A percentile compares a stretch with the other conserved stretches of the same genome.
Conservation (phyloP, 164 flowering plant species). For the Vitis labrusca region DNA sequence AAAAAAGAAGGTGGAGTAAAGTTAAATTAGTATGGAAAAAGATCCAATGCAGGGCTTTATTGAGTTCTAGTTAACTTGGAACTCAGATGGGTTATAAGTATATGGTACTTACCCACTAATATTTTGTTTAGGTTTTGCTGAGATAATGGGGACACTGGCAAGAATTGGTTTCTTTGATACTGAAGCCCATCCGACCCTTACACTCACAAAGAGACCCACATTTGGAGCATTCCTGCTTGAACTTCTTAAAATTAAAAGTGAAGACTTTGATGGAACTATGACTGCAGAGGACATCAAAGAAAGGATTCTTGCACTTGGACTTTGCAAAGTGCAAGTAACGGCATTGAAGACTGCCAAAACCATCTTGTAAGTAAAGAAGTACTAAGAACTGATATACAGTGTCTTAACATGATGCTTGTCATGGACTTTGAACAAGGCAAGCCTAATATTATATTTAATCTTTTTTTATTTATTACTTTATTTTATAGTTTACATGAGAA, state of each 20-base stretch:
- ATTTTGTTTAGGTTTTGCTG: constrained; percentile 63
- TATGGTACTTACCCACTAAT: constrained; percentile 4
- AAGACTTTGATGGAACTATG: constrained; percentile 14
- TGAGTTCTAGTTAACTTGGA: background rate
- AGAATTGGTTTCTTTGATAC: constrained; percentile 68
- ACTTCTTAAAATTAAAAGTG: constrained; percentile 46
- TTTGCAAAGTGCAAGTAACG: constrained; percentile 58
- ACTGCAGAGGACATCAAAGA: constrained; percentile 51
- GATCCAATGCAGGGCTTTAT: too few species aligned
- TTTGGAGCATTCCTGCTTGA: constrained; percentile 52
- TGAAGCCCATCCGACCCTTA: constrained; percentile 52
- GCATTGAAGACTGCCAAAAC: constrained; percentile 70
- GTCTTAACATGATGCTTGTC: too few species aligned
- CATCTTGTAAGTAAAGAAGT: constrained; percentile 54
- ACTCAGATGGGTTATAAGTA: background rate
- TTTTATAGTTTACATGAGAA: background rate
- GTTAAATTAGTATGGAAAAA: too few species aligned
- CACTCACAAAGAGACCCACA: constrained; percentile 45
- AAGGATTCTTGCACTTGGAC: constrained; percentile 48
- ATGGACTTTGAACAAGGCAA: too few species aligned
- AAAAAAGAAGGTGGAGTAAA: too few species aligned
- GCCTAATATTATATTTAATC: too few species aligned
- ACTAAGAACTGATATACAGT: too few species aligned
- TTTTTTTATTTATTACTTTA: background rate
- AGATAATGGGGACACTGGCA: constrained; percentile 79